Evolutionary conservation across 1,139 yeast species (phyloP), one percentile per base, ranked within the genome.

Genomic region (Chernovozyma aurita): DNA sequence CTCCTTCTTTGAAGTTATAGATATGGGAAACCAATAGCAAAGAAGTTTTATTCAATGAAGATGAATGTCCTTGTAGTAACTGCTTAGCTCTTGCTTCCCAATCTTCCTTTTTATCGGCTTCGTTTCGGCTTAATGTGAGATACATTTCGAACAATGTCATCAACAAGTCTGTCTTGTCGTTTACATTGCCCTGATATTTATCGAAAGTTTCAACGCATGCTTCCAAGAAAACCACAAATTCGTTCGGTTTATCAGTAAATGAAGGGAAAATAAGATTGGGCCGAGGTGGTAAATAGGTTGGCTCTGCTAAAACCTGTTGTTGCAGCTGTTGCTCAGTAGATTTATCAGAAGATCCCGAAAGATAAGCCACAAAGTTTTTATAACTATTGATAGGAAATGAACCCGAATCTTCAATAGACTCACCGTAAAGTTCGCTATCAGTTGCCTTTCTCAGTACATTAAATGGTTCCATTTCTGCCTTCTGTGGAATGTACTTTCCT

Each of bases 191-290:
- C 42, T 84, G 92, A 51, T 79, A 85, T 42, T 70, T 73, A 41
- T 84, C 90, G 53, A 85, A 85, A 7, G 85, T 73, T 47, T 83
- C 87, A 14, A 88, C 63, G 50, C 97, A 87, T 0, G 97, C 97
- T 53, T 92, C 98, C 38, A 92, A 61, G 47, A 94, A 90, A n/a
- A 86, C 85, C 15, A 90, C 95, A 69, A 92, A 90, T 50, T 90
- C 94, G 50, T 81, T 76, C 0, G 95, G 88, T 52, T 85, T 87
- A 49, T 82, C 78, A 13, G 85, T 78, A 55, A 92, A 94, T 2
- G 95, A 79, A 1, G 95, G 80, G 53, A 88, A 94, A 2, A 92
- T 85, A 30, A 92, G 67, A 36, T 90, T 74, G 3, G 98, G 97
- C 38, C 80, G 74, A 2, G 99, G 98, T 1, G 97, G 97, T 39